phyloP scores from a whole-genome alignment of 2,329 filamentous ascomycete species.

The Cladophialophora carrionii region DNA sequence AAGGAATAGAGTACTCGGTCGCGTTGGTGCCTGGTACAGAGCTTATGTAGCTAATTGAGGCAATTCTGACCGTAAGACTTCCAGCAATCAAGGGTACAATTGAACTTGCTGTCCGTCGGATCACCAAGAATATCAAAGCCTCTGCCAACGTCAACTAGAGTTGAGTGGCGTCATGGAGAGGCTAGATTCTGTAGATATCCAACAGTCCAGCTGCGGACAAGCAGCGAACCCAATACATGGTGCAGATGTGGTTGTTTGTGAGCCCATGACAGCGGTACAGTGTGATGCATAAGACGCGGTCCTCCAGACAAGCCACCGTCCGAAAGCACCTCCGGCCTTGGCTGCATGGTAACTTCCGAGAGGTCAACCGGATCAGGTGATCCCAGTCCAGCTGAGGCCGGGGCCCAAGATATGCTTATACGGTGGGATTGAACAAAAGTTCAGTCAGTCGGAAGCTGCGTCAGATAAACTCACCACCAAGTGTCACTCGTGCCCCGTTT shows the following conservation, averaged over 20 bases:
- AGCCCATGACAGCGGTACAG: neutral
- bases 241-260: slow-evolving; percentile 2
- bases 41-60: neutral
- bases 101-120: neutral
- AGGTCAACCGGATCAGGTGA: slow-evolving; percentile 4
- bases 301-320: neutral
- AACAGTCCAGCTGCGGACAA: neutral
- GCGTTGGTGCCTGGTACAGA: neutral
- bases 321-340: slow-evolving; percentile 10
- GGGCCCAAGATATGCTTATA: slow-evolving; percentile 2
- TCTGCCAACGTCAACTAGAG: neutral
- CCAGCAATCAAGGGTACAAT: neutral
- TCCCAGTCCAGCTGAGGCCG: slow-evolving; percentile 15
- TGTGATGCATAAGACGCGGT: neutral
- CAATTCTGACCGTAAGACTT: neutral
- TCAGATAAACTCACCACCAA: neutral
- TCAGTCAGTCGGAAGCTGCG: neutral
- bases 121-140: neutral
- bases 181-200: neutral
- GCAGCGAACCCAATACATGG: neutral
- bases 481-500: neutral
- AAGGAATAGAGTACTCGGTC: neutral
- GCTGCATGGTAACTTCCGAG: slow-evolving; percentile 8
- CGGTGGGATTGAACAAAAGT: slow-evolving; percentile 19
- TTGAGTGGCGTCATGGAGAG: neutral